A percentile compares a stretch with the other conserved stretches of the same genome.
These are phyloP conservation scores for Fonsecaea monophora DNA, from an alignment of 2,329 filamentous ascomycete species.

Conservation along the genomic window DNA sequence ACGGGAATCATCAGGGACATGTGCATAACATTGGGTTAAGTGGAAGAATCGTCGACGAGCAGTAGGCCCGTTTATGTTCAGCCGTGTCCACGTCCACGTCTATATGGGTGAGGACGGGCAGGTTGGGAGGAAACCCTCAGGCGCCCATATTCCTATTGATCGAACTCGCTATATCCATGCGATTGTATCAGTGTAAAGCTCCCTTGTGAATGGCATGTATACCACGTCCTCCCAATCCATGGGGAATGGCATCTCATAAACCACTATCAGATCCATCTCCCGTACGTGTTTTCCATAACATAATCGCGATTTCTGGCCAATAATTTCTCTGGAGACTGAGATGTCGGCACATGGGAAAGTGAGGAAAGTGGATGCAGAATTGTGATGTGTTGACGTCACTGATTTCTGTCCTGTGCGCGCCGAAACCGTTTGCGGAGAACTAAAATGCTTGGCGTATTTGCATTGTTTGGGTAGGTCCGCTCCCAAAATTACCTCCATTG, in stretches of 20 bases:
- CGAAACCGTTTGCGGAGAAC: background rate
- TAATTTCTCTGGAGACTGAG: slow-evolving; percentile 41
- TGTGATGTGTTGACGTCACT: background rate
- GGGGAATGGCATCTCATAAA: too few relatives aligned
- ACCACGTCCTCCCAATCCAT: background rate
- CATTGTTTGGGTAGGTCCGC: background rate
- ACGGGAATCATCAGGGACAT: background rate
- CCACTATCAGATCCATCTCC: slow-evolving; percentile 24
- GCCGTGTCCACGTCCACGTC: background rate
- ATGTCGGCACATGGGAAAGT: background rate
- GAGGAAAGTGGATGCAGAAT: background rate
- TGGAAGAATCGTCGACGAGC: background rate
- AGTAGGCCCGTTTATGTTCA: background rate
- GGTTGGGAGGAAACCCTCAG: background rate
- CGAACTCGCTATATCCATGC: background rate
- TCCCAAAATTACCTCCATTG: background rate
- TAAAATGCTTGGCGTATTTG: slow-evolving; percentile 2
- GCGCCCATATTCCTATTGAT: background rate
- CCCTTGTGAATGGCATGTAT: background rate
- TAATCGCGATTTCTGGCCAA: slow-evolving; percentile 61
- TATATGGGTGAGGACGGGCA: background rate
- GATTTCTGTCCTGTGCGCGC: background rate
- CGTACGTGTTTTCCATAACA: slow-evolving; percentile 61
- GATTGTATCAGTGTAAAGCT: background rate
- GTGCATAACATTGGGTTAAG: background rate